Evolutionary conservation across 208 protist species (phyloP).

Genomic region (Strigomonas galati): DNA sequence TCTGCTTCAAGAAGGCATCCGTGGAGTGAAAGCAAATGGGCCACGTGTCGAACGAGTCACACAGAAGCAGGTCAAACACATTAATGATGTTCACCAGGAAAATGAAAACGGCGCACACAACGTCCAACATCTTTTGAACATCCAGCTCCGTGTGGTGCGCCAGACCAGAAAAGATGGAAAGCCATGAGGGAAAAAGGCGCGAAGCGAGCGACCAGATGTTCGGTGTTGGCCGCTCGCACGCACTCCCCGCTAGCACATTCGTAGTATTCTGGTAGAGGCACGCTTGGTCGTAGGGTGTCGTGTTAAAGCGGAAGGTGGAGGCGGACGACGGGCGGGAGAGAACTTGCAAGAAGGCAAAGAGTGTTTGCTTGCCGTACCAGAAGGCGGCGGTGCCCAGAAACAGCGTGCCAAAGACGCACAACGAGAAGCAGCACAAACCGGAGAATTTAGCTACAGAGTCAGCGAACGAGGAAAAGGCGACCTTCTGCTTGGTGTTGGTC

Average conservation of each 20-base stretch:
- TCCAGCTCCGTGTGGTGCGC: not conserved
- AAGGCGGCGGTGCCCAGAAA: conserved; percentile 25
- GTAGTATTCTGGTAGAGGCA: not conserved
- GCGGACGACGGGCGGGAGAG: conserved; percentile 18
- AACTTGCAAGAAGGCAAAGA: conserved; percentile 31
- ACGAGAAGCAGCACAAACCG: conserved; percentile 20
- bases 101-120: not conserved
- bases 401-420: conserved; percentile 14
- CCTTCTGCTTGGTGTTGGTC: conserved; percentile 1
- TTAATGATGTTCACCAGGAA: not conserved
- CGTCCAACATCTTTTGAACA: not conserved
- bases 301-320: not conserved
- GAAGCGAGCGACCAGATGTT: conserved; percentile 19
- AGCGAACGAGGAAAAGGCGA: conserved; percentile 53
- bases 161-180: not conserved
- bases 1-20: not conserved
- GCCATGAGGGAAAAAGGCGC: not conserved
- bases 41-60: not conserved
- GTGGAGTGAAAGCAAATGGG: not conserved
- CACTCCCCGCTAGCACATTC: not conserved
- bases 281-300: not conserved
- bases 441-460: conserved; percentile 30
- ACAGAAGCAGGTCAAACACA: not conserved
- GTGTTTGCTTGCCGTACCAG: conserved; percentile 21
- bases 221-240: not conserved